Conservation (phyloP, 345 rosid genomes). For the Arabidopsis suecica region DNA sequence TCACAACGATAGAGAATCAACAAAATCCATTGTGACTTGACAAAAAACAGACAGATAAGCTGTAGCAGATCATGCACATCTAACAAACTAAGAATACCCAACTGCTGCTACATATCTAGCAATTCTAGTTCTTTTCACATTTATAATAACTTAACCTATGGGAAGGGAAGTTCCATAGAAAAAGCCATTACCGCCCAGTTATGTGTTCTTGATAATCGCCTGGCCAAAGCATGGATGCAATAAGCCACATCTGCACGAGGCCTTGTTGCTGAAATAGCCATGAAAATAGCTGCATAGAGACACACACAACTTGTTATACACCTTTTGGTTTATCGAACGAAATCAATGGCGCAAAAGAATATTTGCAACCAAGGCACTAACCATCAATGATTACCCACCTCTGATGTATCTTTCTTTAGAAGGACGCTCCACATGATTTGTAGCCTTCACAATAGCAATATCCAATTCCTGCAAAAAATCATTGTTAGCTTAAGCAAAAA, state of each 20-base stretch:
- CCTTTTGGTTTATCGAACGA: neutral
- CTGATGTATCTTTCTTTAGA: conserved; percentile 87
- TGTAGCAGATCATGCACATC: neutral
- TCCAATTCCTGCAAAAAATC: conserved; percentile 75
- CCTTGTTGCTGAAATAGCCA: conserved; percentile 92
- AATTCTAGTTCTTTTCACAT: neutral
- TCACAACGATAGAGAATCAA: neutral
- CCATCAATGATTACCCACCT: conserved; percentile 54
- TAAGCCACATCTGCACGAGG: conserved; percentile 99
- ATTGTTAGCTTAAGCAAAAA: conserved; percentile 13
- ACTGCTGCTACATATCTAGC: neutral
- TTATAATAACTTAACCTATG: neutral
- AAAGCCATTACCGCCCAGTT: conserved; percentile 89
- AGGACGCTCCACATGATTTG: conserved; percentile 92
- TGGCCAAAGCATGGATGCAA: conserved; percentile 91
- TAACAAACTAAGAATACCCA: neutral
- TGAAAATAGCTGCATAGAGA: conserved; percentile 78
- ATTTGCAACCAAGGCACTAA: conserved; percentile 25
- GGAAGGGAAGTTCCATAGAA: neutral
- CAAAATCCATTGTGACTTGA: neutral
- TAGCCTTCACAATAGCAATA: conserved; percentile 92
- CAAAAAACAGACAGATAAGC: neutral
- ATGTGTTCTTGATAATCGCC: conserved; percentile 84
- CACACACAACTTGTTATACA: neutral
- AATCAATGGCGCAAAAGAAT: neutral